phyloP scores from a whole-genome alignment of 345 rosid species.

The Rhodamnia rubescens region DNA sequence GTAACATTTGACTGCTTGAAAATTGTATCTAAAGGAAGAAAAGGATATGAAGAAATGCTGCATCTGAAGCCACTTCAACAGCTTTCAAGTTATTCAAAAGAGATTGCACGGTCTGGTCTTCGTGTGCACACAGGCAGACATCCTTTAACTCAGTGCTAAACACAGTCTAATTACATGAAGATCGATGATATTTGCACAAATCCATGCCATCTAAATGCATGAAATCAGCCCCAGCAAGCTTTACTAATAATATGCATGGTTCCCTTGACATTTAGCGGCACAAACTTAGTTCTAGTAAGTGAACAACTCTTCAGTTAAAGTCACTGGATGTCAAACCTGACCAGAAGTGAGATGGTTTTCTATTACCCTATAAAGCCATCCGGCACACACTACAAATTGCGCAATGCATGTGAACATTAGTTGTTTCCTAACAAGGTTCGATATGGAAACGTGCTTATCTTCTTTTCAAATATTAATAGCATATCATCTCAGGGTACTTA shows the following conservation, averaged over 20 bases:
- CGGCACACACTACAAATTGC: not conserved
- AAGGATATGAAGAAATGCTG: not conserved
- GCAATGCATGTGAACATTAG: not conserved
- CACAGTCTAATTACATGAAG: not conserved
- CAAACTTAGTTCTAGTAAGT: not conserved
- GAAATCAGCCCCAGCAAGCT: not conserved
- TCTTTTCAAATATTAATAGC: not conserved
- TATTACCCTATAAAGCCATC: not conserved
- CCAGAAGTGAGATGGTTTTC: not conserved
- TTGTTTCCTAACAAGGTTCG: not conserved
- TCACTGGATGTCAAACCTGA: not conserved
- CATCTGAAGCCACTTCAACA: not conserved
- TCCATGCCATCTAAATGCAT: not conserved
- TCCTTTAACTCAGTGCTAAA: not conserved
- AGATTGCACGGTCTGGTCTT: not conserved
- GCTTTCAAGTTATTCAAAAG: not conserved
- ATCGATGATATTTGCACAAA: not conserved
- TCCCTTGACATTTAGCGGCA: not conserved
- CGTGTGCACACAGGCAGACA: not conserved
- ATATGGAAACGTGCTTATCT: not conserved
- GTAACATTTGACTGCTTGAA: not conserved
- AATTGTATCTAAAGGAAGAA: not conserved
- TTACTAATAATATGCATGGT: not conserved
- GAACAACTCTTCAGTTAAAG: not conserved
- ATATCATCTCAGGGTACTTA: not conserved